These are phyloP conservation scores for Fagus crenata DNA, from an alignment of 306 rosid species.

Conservation along the genomic window DNA sequence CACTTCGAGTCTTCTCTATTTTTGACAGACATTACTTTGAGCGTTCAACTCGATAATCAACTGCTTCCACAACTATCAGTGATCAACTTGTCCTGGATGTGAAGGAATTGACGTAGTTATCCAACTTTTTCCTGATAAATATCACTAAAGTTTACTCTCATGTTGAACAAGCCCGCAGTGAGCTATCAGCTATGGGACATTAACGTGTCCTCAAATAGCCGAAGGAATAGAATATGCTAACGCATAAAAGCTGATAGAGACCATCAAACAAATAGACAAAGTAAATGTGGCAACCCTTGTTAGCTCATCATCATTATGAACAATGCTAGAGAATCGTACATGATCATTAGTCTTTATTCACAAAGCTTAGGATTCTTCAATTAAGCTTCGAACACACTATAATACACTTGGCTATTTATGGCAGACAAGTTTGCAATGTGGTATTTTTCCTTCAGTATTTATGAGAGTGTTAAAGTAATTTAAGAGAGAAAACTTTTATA, in stretches of 20 bases:
- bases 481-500: slow-evolving; percentile 10
- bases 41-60: too few species aligned
- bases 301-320: slow-evolving; percentile 30
- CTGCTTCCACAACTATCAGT: too few species aligned
- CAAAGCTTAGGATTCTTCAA: slow-evolving; percentile 28
- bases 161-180: slow-evolving; percentile 18
- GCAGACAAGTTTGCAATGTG: background rate
- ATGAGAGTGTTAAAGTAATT: slow-evolving; percentile 3
- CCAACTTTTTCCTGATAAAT: too few species aligned
- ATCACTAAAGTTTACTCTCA: background rate
- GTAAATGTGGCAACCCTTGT: slow-evolving; percentile 28
- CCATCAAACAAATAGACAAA: slow-evolving; percentile 25
- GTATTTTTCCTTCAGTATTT: background rate
- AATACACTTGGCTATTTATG: background rate
- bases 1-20: too few species aligned
- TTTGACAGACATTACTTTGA: too few species aligned
- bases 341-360: slow-evolving; percentile 1
- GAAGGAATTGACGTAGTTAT: background rate
- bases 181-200: slow-evolving; percentile 20
- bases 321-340: slow-evolving; percentile 23
- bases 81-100: background rate
- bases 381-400: slow-evolving; percentile 35
- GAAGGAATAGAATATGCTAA: slow-evolving; percentile 31
- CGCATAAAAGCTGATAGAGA: slow-evolving; percentile 25
- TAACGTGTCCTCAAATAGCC: slow-evolving; percentile 21